Evolutionary conservation across 2,329 filamentous ascomycete species (phyloP).

Genomic region (Passalora sequoiae): DNA sequence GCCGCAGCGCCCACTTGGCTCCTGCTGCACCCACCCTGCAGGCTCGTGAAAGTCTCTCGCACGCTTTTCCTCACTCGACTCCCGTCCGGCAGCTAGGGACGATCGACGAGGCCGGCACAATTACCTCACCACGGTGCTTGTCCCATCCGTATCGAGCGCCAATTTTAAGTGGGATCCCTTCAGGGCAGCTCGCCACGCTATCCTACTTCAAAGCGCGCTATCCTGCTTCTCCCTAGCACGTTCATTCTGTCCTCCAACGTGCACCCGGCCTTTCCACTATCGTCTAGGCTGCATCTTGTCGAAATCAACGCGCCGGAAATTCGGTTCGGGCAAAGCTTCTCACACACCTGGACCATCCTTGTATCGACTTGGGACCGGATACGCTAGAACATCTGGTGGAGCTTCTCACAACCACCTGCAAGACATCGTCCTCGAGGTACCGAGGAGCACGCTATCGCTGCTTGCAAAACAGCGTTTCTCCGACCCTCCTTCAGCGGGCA

Average conservation of each 20-base stretch:
- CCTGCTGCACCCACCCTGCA: slow-evolving; percentile 18
- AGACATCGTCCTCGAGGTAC: slow-evolving; percentile 45
- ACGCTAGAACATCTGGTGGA: slow-evolving; percentile 33
- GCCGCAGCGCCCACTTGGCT: slow-evolving; percentile 25
- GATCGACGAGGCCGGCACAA: slow-evolving; percentile 28
- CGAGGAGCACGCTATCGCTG: slow-evolving; percentile 41
- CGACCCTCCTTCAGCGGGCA: slow-evolving; percentile 30
- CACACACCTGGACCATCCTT: slow-evolving; percentile 17
- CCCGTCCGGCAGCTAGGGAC: slow-evolving; percentile 28
- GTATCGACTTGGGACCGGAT: slow-evolving; percentile 21
- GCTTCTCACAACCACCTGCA: slow-evolving; percentile 37
- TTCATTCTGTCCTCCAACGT: slow-evolving; percentile 17
- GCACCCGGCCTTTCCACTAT: slow-evolving; percentile 25
- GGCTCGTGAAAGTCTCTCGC: slow-evolving; percentile 22
- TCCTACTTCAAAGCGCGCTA: slow-evolving; percentile 27
- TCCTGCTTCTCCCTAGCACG: slow-evolving; percentile 26
- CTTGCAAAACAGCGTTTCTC: slow-evolving; percentile 33
- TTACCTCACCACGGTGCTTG: slow-evolving; percentile 33
- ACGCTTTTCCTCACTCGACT: slow-evolving; percentile 20
- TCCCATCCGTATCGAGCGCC: slow-evolving; percentile 27
- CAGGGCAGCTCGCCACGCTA: slow-evolving; percentile 35
- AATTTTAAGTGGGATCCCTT: slow-evolving; percentile 24
- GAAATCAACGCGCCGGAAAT: slow-evolving; percentile 25
- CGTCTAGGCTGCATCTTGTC: slow-evolving; percentile 24
- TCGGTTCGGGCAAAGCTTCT: slow-evolving; percentile 25